Conservation (phyloP, 306 rosid genomes). For the Vicia sativa region DNA sequence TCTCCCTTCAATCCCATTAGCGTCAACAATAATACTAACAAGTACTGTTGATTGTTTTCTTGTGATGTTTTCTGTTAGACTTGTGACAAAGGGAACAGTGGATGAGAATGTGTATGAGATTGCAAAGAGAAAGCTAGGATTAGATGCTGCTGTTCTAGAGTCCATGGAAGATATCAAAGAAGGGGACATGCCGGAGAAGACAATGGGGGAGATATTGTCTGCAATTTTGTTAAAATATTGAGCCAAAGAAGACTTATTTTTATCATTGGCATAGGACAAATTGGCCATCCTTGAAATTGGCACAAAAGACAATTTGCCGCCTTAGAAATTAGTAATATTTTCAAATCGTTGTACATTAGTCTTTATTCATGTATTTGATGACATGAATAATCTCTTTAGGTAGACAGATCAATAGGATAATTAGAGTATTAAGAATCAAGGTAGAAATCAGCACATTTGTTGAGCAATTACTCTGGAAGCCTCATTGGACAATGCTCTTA, state of each 20-base stretch:
- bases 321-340: constrained; percentile 33
- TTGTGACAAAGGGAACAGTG: constrained; percentile 85
- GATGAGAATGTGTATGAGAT: constrained; percentile 97
- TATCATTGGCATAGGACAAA: constrained; percentile 3
- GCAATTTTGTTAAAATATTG: constrained; percentile 63
- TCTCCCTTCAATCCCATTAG: constrained; percentile 27
- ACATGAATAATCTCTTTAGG: constrained; percentile 26
- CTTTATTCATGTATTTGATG: constrained; percentile 25
- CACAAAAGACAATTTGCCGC: constrained; percentile 8
- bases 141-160: constrained; percentile 96
- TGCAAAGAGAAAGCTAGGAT: constrained; percentile 85
- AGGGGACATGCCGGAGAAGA: constrained; percentile 82
- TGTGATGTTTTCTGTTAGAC: constrained; percentile 47
- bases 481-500: constrained; percentile 12
- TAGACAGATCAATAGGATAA: constrained; percentile 21
- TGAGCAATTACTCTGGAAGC: constrained; percentile 8
- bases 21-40: too few species aligned
- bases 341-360: constrained; percentile 35
- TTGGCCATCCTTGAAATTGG: neutral
- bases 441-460: constrained; percentile 19
- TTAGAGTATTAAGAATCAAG: constrained; percentile 16
- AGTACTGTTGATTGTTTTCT: constrained; percentile 15
- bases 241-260: neutral
- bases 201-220: constrained; percentile 97
- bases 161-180: constrained; percentile 72